Evolutionary conservation across 768 basidiomycete genomes (phyloP).

Genomic region (Mrakia hoshinonis): DNA sequence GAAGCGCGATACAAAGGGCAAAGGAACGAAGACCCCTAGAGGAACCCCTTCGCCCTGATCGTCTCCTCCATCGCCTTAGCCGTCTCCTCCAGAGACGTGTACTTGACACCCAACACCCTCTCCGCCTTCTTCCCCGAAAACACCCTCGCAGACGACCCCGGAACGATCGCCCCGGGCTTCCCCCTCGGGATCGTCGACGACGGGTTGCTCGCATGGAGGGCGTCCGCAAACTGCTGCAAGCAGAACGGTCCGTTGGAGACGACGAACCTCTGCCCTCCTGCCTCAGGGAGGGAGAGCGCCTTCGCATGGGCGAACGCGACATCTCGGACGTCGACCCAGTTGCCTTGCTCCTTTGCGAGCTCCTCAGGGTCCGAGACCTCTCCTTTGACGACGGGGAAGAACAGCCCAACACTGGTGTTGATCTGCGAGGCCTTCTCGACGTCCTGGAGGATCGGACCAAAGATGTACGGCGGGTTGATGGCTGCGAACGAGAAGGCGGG

Average conservation of each 20-base stretch:
- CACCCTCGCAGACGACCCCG: neutral
- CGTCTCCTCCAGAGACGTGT: conserved; percentile 14
- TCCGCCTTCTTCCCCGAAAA: conserved; percentile 12
- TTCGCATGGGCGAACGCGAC: conserved; percentile 50
- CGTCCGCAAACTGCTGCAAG: conserved; percentile 10
- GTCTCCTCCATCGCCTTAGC: no score
- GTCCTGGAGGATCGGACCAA: neutral
- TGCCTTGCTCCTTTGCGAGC: conserved; percentile 11
- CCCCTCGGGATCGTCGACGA: conserved; percentile 9
- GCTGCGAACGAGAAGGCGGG: conserved; percentile 49
- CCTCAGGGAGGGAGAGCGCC: conserved; percentile 50
- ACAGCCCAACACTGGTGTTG: conserved; percentile 41
- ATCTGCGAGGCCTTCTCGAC: conserved; percentile 33
- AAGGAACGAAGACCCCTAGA: no score
- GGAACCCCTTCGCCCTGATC: no score
- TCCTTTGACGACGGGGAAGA: conserved; percentile 31
- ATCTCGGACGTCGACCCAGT: conserved; percentile 44
- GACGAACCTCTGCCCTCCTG: conserved; percentile 55
- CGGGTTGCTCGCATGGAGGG: neutral
- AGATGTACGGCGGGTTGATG: conserved; percentile 47
- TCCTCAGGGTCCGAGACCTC: conserved; percentile 29
- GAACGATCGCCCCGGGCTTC: conserved; percentile 3
- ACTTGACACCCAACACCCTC: conserved; percentile 21
- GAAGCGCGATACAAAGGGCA: no score
- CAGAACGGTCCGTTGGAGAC: conserved; percentile 35